A percentile compares a stretch with the other conserved stretches of the same genome.
Conservation (phyloP, 805 yeast species). For the Candida vartiovaarae region DNA sequence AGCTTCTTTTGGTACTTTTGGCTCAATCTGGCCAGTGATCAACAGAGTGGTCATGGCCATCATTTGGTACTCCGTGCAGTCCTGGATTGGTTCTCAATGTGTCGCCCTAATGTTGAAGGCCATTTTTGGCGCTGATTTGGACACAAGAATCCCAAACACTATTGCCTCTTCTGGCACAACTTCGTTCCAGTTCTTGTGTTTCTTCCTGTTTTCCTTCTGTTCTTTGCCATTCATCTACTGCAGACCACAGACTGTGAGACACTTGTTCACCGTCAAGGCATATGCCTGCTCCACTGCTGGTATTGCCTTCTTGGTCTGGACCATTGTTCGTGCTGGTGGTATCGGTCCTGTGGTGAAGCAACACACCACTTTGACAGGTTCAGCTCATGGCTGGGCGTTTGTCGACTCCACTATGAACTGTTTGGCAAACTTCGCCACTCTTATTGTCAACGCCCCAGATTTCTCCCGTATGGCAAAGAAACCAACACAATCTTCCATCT, state of each 20-base stretch:
- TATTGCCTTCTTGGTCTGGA: conserved; percentile 77
- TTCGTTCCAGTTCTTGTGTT: conserved; percentile 64
- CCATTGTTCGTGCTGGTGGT: conserved; percentile 73
- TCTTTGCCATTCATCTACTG: conserved; percentile 78
- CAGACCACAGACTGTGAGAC: conserved; percentile 77
- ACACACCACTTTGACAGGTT: conserved; percentile 43
- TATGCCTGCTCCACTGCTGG: conserved; percentile 78
- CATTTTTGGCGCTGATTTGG: conserved; percentile 63
- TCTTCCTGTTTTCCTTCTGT: conserved; percentile 75
- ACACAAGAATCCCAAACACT: conserved; percentile 55
- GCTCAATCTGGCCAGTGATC: conserved; percentile 81
- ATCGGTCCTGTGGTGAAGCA: conserved; percentile 67
- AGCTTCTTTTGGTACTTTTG: conserved; percentile 83
- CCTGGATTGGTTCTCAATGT: conserved; percentile 82
- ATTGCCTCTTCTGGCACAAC: conserved; percentile 55
- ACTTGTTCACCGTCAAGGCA: conserved; percentile 78
- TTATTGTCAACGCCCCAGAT: conserved; percentile 85
- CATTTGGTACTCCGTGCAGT: conserved; percentile 86
- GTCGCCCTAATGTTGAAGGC: conserved; percentile 69
- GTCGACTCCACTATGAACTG: conserved; percentile 74
- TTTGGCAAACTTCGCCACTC: conserved; percentile 79
- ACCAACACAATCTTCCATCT: conserved; percentile 39
- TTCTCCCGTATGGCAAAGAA: conserved; percentile 76
- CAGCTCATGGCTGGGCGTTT: conserved; percentile 77
- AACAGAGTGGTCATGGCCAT: conserved; percentile 85